Evolutionary conservation across 805 yeast species (phyloP).

Genomic region (Candida quercuum): DNA sequence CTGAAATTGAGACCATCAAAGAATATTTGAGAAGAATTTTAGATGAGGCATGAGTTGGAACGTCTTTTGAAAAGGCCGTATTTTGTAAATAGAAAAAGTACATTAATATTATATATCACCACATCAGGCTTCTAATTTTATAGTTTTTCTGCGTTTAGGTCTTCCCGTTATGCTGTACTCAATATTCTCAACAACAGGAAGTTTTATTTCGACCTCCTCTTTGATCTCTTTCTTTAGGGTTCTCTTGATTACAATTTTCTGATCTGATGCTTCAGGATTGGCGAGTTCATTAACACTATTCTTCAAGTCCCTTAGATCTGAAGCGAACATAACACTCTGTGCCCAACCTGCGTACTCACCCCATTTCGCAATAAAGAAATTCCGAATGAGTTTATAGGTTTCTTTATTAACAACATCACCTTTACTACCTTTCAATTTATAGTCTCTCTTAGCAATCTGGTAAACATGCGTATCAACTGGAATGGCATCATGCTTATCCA

Average conservation of each 20-base stretch:
- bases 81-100: conserved; percentile 4
- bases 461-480: conserved; percentile 96
- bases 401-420: conserved; percentile 25
- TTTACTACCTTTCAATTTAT: conserved; percentile 42
- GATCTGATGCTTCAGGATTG: conserved; percentile 20
- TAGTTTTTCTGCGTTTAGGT: conserved; percentile 23
- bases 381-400: conserved; percentile 42
- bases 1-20: conserved; percentile 31
- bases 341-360: conserved; percentile 98
- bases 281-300: conserved; percentile 51
- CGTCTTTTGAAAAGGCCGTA: not conserved
- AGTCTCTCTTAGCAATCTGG: conserved; percentile 82
- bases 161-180: conserved; percentile 24
- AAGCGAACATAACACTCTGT: conserved; percentile 87
- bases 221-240: conserved; percentile 4
- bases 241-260: conserved; percentile 15
- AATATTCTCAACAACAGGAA: conserved; percentile 12
- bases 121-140: conserved; percentile 1
- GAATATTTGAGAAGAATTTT: conserved; percentile 19
- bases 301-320: conserved; percentile 68
- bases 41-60: conserved; percentile 9
- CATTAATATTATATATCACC: not conserved
- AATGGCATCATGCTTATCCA: conserved; percentile 80
- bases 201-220: conserved; percentile 6
- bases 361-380: conserved; percentile 63